A percentile compares a stretch with the other conserved stretches of the same genome.
These are phyloP conservation scores for Heritiera littoralis DNA, from an alignment of 345 rosid species.

Conservation along the genomic window DNA sequence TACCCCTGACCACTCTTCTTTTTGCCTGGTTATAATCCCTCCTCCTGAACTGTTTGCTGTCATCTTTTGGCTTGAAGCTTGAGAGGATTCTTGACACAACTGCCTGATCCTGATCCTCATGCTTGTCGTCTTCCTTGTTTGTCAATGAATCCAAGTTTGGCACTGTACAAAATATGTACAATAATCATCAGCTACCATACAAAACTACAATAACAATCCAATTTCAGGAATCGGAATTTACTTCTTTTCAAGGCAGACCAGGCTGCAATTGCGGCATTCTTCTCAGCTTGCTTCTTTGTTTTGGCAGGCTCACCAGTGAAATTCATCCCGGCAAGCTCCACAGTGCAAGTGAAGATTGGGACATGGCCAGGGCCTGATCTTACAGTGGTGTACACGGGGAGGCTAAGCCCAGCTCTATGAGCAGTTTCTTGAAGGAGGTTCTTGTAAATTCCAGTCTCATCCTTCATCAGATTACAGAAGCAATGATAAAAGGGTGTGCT, in stretches of 20 bases:
- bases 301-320: constrained; percentile 66
- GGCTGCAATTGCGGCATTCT: constrained; percentile 72
- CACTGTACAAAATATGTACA: constrained; percentile 38
- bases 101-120: constrained; percentile 56
- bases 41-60: constrained; percentile 35
- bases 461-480: constrained; percentile 34
- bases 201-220: neutral
- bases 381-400: constrained; percentile 64
- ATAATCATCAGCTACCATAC: neutral
- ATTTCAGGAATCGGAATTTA: constrained; percentile 16
- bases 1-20: constrained; percentile 41
- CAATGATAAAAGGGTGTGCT: neutral
- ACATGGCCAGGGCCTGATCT: constrained; percentile 76
- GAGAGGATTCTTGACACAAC: constrained; percentile 59
- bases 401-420: constrained; percentile 68
- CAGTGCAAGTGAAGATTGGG: constrained; percentile 60
- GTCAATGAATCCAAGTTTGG: constrained; percentile 40
- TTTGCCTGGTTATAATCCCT: constrained; percentile 52
- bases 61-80: constrained; percentile 50
- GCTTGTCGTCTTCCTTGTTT: constrained; percentile 34
- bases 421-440: constrained; percentile 77
- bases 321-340: constrained; percentile 70
- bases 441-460: constrained; percentile 78
- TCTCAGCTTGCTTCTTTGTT: constrained; percentile 82
- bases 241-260: constrained; percentile 74